Conservation (phyloP, 176 grass and related monocot genomes). For the Avena eriantha region DNA sequence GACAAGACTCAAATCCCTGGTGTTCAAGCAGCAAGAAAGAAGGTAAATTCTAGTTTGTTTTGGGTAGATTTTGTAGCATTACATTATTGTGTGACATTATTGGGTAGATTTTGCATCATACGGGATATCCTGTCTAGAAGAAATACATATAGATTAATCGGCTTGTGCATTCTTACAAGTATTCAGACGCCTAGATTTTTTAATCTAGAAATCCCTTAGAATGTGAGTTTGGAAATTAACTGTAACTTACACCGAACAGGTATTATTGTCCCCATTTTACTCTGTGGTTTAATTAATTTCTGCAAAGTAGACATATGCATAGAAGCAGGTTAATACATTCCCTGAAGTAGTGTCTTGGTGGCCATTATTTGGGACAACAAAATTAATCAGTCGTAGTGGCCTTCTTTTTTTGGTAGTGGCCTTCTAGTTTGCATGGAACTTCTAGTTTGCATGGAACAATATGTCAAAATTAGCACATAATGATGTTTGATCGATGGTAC, state of each 20-base stretch:
- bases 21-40: slow-evolving; percentile 24
- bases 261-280: neutral
- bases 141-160: neutral
- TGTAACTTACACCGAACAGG: neutral
- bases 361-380: neutral
- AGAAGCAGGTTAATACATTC: neutral
- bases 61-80: neutral
- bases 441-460: neutral
- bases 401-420: neutral
- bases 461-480: neutral
- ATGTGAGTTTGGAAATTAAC: neutral
- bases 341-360: neutral
- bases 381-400: neutral
- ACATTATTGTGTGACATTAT: neutral
- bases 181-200: neutral
- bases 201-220: neutral
- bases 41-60: slow-evolving; percentile 42
- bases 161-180: neutral
- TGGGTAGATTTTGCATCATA: too few species aligned
- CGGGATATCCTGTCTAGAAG: neutral
- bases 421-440: neutral
- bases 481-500: neutral
- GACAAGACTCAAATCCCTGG: slow-evolving; percentile 10
- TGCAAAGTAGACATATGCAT: neutral
- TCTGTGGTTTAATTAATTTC: neutral